Evolutionary conservation across 202 grass and related monocot species (phyloP).

Genomic region (Bolboschoenoplectus hybrid): DNA sequence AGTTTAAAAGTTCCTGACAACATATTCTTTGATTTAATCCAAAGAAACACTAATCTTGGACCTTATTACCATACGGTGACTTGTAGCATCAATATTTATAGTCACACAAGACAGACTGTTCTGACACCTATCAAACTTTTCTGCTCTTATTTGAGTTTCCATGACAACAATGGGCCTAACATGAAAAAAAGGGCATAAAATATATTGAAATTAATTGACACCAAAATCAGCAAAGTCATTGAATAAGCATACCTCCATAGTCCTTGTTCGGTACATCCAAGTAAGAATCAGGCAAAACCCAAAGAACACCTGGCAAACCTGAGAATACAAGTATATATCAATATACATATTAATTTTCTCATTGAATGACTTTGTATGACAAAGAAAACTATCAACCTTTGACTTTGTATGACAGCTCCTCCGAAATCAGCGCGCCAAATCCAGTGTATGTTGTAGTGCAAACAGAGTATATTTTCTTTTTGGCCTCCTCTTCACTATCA

Average conservation of each 20-base stretch:
- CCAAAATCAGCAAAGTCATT: background rate
- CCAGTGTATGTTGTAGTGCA: constrained; percentile 94
- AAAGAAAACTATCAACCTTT: constrained; percentile 63
- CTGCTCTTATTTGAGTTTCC: constrained; percentile 36
- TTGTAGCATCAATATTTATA: constrained; percentile 28
- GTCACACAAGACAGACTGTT: background rate
- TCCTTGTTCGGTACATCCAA: constrained; percentile 99
- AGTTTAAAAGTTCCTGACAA: background rate
- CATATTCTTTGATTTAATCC: background rate
- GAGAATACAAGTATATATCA: constrained; percentile 36
- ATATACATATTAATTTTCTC: constrained; percentile 19
- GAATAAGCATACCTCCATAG: constrained; percentile 71
- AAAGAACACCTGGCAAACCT: constrained; percentile 96
- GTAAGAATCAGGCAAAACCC: constrained; percentile 98
- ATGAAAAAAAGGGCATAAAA: background rate
- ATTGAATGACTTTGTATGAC: background rate
- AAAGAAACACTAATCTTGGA: background rate
- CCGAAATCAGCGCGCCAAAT: constrained; percentile 89
- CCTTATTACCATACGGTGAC: background rate
- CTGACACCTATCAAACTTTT: background rate
- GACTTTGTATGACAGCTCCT: constrained; percentile 96
- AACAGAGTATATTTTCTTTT: constrained; percentile 95
- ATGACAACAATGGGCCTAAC: background rate
- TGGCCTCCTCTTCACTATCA: constrained; percentile 88
- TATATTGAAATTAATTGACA: background rate